A percentile compares a stretch with the other conserved stretches of the same genome.
Conservation (phyloP, 2,329 filamentous ascomycete species). For the Penicillium thymicola region DNA sequence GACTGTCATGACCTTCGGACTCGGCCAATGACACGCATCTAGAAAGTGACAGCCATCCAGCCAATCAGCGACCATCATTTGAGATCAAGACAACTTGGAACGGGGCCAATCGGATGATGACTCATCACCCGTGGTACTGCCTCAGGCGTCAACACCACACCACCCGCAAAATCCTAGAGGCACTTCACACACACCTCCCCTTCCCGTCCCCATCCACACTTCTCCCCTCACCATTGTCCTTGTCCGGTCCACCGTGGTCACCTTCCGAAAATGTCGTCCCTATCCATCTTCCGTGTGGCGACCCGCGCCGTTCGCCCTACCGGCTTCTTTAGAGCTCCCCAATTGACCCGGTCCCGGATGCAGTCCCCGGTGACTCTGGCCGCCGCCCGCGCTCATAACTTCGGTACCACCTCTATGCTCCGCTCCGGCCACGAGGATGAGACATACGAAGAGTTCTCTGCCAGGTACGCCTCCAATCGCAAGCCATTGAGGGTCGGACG, state of each 20-base stretch:
- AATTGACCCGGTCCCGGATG: conserved; percentile 57
- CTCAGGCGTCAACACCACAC: conserved; percentile 35
- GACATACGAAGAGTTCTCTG: conserved; percentile 98
- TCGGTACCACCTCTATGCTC: conserved; percentile 54
- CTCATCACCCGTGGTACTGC: conserved; percentile 16
- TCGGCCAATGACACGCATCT: conserved; percentile 12
- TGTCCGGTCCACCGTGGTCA: conserved; percentile 19
- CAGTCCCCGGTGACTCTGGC: conserved; percentile 53
- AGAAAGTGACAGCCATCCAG: conserved; percentile 2
- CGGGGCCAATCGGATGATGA: conserved; percentile 22
- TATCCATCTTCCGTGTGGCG: conserved; percentile 67
- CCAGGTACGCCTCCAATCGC: conserved; percentile 64
- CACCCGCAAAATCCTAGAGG: conserved; percentile 39
- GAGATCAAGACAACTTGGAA: conserved; percentile 20
- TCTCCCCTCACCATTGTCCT: conserved; percentile 23
- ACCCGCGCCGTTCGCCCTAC: conserved; percentile 60
- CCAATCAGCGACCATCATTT: conserved; percentile 27
- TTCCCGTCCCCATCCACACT: conserved; percentile 20
- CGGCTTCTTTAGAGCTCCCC: conserved; percentile 62
- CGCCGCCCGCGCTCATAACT: conserved; percentile 63
- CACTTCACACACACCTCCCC: conserved; percentile 28
- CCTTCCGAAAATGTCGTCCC: conserved; percentile 58
- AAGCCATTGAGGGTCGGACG: conserved; percentile 24
- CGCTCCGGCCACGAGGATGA: conserved; percentile 76
- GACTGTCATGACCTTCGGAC: background rate